Conservation (phyloP, 176 grass and related monocot genomes). For the Areca catechu region DNA sequence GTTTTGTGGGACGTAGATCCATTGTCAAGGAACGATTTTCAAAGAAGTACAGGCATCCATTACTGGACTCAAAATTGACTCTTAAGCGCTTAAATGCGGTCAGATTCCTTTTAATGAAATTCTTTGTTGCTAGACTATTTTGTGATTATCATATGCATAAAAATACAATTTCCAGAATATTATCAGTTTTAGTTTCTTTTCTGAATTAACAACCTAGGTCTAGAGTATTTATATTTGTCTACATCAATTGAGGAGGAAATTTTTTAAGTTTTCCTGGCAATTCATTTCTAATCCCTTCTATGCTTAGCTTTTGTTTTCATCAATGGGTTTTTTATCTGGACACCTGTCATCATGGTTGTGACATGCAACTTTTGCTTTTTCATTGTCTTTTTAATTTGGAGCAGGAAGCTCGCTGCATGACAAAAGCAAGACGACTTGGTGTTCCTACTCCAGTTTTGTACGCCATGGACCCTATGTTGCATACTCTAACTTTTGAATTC, state of each 20-base stretch:
- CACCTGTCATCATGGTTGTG: too few relatives aligned
- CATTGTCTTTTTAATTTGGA: neutral
- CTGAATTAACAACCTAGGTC: too few relatives aligned
- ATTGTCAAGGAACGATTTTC: constrained; percentile 86
- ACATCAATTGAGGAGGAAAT: too few relatives aligned
- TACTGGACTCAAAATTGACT: constrained; percentile 76
- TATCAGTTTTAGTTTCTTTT: too few relatives aligned
- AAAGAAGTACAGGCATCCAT: constrained; percentile 78
- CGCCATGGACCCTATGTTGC: constrained; percentile 58
- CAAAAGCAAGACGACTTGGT: constrained; percentile 89
- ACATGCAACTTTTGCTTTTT: constrained; percentile 7
- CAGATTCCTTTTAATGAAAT: constrained; percentile 13
- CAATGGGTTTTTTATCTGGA: too few relatives aligned
- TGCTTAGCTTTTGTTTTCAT: too few relatives aligned
- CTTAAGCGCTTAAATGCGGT: constrained; percentile 78
- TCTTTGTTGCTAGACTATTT: too few relatives aligned
- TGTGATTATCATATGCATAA: too few relatives aligned
- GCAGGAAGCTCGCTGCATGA: constrained; percentile 95
- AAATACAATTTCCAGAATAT: too few relatives aligned
- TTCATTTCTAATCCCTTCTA: too few relatives aligned
- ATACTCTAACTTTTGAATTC: constrained; percentile 85
- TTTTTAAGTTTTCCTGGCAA: too few relatives aligned
- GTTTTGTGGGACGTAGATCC: constrained; percentile 53
- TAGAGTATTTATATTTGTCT: too few relatives aligned
- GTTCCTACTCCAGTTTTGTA: constrained; percentile 83